Conservation (phyloP, 805 yeast genomes). For the Dipodascus geniculatus region DNA sequence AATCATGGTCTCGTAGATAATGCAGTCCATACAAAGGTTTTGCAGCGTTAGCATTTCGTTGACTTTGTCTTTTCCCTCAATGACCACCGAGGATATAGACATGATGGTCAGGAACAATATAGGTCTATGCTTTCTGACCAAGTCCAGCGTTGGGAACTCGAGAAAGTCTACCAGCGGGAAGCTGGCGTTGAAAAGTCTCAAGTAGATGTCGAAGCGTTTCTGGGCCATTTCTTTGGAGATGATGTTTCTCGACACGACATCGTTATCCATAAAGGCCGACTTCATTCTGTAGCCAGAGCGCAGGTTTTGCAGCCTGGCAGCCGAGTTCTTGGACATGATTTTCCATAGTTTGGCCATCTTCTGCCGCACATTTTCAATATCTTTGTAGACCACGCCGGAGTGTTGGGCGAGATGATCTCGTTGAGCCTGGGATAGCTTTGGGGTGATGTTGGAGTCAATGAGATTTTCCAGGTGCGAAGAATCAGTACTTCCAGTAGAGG, state of each 20-base stretch:
- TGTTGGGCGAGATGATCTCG: background rate
- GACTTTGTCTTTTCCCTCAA: background rate
- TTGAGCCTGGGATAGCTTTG: background rate
- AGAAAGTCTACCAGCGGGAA: slow-evolving; percentile 48
- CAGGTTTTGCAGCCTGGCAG: slow-evolving; percentile 9
- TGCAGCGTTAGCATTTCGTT: slow-evolving; percentile 15
- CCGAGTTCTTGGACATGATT: slow-evolving; percentile 6
- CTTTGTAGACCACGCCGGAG: background rate
- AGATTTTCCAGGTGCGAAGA: background rate
- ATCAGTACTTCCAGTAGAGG: background rate
- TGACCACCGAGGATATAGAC: slow-evolving; percentile 40
- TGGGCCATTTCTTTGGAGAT: slow-evolving; percentile 52
- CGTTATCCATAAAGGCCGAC: slow-evolving; percentile 14
- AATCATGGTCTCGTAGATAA: slow-evolving; percentile 45
- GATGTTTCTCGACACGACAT: slow-evolving; percentile 42
- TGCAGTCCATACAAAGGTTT: slow-evolving; percentile 20
- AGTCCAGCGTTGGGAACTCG: slow-evolving; percentile 32
- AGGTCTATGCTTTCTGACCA: slow-evolving; percentile 42
- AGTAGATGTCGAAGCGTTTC: slow-evolving; percentile 39
- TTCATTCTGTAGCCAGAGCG: slow-evolving; percentile 5
- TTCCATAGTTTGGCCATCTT: slow-evolving; percentile 13
- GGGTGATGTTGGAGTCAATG: background rate
- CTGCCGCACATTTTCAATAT: slow-evolving; percentile 7
- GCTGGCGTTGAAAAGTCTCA: slow-evolving; percentile 31
- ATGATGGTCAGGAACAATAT: slow-evolving; percentile 52